Evolutionary conservation across 768 basidiomycete species (phyloP).

Genomic region (Amyloporia xantha): DNA sequence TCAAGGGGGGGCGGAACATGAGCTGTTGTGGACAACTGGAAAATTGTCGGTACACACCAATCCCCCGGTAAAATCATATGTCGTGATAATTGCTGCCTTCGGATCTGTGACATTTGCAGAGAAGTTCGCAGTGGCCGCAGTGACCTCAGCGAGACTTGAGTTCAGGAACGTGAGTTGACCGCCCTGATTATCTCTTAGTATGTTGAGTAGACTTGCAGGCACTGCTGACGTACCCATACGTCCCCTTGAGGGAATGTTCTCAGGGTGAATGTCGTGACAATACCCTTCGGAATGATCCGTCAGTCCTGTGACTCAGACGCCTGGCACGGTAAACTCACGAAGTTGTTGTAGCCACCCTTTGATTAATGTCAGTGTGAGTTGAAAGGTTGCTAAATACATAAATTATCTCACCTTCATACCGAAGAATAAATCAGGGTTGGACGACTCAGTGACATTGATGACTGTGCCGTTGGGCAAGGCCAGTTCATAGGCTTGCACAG

Average conservation of each 20-base stretch:
- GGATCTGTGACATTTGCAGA: constrained; percentile 37
- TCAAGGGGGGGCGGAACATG: constrained; percentile 4
- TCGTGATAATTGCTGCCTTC: constrained; percentile 43
- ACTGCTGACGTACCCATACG: constrained; percentile 54
- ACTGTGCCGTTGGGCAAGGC: constrained; percentile 49
- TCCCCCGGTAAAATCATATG: constrained; percentile 33
- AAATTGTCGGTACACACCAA: constrained; percentile 23
- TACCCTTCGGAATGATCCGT: constrained; percentile 32
- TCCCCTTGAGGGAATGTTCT: constrained; percentile 46
- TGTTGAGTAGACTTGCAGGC: too few species aligned
- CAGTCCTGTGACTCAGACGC: constrained; percentile 10
- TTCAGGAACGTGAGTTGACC: constrained; percentile 33
- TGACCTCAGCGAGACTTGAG: constrained; percentile 17
- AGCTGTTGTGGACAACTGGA: neutral
- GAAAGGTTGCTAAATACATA: neutral
- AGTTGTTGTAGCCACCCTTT: constrained; percentile 61
- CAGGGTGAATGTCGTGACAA: constrained; percentile 53
- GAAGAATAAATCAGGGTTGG: constrained; percentile 36
- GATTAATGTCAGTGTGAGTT: neutral
- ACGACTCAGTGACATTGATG: constrained; percentile 25
- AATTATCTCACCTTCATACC: constrained; percentile 42
- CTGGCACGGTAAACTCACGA: constrained; percentile 24
- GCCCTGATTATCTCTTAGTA: constrained; percentile 42
- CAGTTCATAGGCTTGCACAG: constrained; percentile 45
- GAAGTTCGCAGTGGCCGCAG: constrained; percentile 36